phyloP scores from a whole-genome alignment of 1,139 yeast species.

The Arxiozyma slooffiae region DNA sequence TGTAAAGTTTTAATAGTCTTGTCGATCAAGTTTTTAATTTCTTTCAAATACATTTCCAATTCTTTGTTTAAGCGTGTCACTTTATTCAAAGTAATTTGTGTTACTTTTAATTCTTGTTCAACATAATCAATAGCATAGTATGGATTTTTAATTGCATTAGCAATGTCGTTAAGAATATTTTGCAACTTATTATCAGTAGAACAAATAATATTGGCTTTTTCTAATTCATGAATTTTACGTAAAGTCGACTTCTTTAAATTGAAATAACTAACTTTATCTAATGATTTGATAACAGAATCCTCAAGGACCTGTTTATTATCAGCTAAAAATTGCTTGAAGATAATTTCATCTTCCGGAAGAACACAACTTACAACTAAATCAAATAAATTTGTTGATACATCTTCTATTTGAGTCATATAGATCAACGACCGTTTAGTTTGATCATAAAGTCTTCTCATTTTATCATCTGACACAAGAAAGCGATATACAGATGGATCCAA shows the following conservation, averaged over 20 bases:
- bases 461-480: constrained; percentile 32
- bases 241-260: constrained; percentile 70
- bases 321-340: constrained; percentile 45
- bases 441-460: constrained; percentile 49
- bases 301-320: constrained; percentile 14
- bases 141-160: constrained; percentile 73
- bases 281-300: constrained; percentile 39
- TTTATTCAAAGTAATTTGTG: constrained; percentile 45
- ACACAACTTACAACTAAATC: constrained; percentile 70
- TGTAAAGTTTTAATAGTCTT: constrained; percentile 16
- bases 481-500: constrained; percentile 44
- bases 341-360: constrained; percentile 53
- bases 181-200: constrained; percentile 64
- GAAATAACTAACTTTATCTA: constrained; percentile 52
- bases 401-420: constrained; percentile 68
- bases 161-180: constrained; percentile 69
- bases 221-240: constrained; percentile 68
- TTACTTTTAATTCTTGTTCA: constrained; percentile 50
- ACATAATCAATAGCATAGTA: constrained; percentile 58
- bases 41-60: constrained; percentile 7
- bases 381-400: constrained; percentile 55
- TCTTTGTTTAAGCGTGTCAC: constrained; percentile 12
- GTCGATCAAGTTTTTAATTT: constrained; percentile 13
- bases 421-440: constrained; percentile 75
- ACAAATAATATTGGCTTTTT: constrained; percentile 53